phyloP scores from a whole-genome alignment of 1,284 basidiomycete genomes.

The Agroathelia rolfsii region DNA sequence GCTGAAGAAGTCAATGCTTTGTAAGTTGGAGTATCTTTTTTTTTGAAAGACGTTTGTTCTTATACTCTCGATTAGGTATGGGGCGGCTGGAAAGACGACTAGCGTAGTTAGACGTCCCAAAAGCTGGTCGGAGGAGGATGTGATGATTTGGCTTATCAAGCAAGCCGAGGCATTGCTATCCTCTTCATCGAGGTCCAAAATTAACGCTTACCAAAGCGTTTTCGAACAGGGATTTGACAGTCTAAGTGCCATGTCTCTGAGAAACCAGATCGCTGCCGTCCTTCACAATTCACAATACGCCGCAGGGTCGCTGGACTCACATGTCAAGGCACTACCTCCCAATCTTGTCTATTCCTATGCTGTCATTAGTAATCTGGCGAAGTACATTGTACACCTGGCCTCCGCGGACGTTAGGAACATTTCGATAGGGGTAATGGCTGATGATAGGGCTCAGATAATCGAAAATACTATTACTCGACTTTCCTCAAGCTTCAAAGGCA shows the following conservation, averaged over 20 bases:
- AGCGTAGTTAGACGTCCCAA: constrained; percentile 11
- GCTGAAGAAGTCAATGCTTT: constrained; percentile 24
- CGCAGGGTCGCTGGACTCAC: no score
- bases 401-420: no score
- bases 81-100: constrained; percentile 15
- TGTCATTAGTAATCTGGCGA: no score
- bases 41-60: not conserved
- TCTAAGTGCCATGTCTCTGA: not conserved
- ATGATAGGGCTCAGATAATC: no score
- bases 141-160: constrained; percentile 20
- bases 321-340: no score
- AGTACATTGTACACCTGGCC: no score
- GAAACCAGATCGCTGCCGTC: not conserved
- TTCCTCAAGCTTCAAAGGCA: no score
- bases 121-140: constrained; percentile 14
- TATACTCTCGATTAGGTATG: constrained; percentile 13
- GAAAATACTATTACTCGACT: no score
- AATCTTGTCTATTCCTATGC: no score
- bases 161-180: constrained; percentile 16
- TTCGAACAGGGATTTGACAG: constrained; percentile 26
- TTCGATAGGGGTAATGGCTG: no score
- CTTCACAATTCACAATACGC: constrained; percentile 12
- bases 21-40: constrained; percentile 16
- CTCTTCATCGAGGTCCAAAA: constrained; percentile 1
- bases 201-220: constrained; percentile 17